Base-by-base conservation (phyloP, 306 rosid species). In the Rubus parviflorus region DNA sequence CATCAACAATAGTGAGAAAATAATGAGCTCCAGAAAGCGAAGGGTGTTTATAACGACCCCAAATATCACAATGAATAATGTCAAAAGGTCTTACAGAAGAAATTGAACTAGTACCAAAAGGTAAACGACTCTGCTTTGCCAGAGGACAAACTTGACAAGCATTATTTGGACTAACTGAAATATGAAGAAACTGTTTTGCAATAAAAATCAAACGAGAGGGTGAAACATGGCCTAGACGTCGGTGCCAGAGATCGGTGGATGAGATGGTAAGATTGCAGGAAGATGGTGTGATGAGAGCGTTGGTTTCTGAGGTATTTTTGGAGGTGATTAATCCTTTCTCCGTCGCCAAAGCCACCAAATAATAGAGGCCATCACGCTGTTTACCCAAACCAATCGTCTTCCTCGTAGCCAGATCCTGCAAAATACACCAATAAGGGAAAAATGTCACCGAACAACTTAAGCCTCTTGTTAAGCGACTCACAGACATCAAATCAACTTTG, bases 1-100 rank as follows among this genome's bases (percentile, higher is more conserved):
- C 75, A 14, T 77, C 70, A 17, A 77, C 75, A 13, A 77, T 30
- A 13, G 81, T 77, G 13, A 77, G 49, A 69, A 77, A 77, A 2
- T 9, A 77, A 2, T 8, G 56, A 11, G 74, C 58, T 0, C 75
- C 75, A 42, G 62, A 38, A 16, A 22, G n/a, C 9, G 75, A 42
- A 16, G 48, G 42, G 5, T 17, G 15, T 14, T 5, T 37, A 7
- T 52, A 49, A 0, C 69, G 42, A 10, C 81, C 81, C 70, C 70
- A 68, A 54, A 77, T 69, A 2, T 77, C 81, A 77, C 43, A 30
- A 30, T 30, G 35, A 30, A 30, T 30, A n/a, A 42, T 68, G 81
- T 53, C 60, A 69, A 69, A 77, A 4, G 66, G 56, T 9, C 20
- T 20, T 43, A 41, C 16, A 75, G 72, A 75, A 30, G 14, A 19